Percentiles rank a stretch among this genome's conserved stretches.
Evolutionary conservation across 2,329 filamentous ascomycete species (phyloP).

Genomic region (Chalara sp.): DNA sequence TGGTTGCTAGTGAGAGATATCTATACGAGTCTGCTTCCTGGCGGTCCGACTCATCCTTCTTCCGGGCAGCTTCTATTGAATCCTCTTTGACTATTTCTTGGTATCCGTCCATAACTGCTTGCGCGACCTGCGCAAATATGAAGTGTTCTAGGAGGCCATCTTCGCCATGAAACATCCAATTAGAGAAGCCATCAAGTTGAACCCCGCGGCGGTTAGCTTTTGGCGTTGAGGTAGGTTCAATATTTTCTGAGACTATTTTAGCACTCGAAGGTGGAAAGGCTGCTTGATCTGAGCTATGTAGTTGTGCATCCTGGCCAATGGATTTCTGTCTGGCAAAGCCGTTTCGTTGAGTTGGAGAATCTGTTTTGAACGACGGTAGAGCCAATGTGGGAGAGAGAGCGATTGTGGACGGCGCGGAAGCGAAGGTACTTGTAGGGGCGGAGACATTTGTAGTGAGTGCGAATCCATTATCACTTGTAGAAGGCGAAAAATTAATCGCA

Average conservation of each 20-base stretch:
- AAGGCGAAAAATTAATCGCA: too few species aligned
- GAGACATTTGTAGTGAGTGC: too few species aligned
- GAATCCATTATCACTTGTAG: too few species aligned
- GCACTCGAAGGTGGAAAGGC: not conserved
- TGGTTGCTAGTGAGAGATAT: conserved; percentile 20
- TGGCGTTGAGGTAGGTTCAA: not conserved
- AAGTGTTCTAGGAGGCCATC: conserved; percentile 28
- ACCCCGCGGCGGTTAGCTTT: not conserved
- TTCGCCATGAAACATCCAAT: conserved; percentile 23
- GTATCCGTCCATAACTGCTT: conserved; percentile 14
- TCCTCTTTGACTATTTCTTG: conserved; percentile 15
- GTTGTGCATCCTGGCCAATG: too few species aligned
- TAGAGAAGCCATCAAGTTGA: conserved; percentile 11
- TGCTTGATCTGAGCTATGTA: too few species aligned
- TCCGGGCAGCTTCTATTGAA: conserved; percentile 8
- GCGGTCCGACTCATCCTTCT: conserved; percentile 16
- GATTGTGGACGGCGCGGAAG: too few species aligned
- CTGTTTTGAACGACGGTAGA: too few species aligned
- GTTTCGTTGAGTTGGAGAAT: too few species aligned
- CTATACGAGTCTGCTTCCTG: conserved; percentile 21
- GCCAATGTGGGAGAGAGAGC: too few species aligned
- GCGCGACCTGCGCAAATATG: conserved; percentile 15
- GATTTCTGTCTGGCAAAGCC: too few species aligned
- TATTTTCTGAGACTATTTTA: not conserved
- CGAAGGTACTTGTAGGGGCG: too few species aligned